Percentiles rank a stretch among this genome's conserved stretches.
Evolutionary conservation across 148 eudicot species (phyloP).

Genomic region (Rhododendron griersonianum): DNA sequence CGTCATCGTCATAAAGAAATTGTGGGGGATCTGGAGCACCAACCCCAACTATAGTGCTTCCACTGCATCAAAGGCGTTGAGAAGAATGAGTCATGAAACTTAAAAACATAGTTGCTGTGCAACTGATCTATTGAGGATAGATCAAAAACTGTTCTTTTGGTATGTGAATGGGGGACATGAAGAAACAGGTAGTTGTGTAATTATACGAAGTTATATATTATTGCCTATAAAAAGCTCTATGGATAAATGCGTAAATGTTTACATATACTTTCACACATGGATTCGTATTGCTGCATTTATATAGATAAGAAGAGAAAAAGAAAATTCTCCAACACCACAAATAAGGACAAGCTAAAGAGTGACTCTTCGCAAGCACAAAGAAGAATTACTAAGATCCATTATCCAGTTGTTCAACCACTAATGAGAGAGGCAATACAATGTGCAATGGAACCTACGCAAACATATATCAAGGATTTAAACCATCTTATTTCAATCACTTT

Average conservation of each 20-base stretch:
- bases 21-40: constrained; percentile 98
- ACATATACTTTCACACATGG: neutral
- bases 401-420: no score
- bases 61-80: constrained; percentile 49
- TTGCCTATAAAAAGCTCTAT: neutral
- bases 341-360: no score
- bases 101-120: neutral
- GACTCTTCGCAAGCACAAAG: no score
- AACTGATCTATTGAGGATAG: neutral
- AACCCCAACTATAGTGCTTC: constrained; percentile 92
- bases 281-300: no score
- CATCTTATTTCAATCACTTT: no score
- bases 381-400: no score
- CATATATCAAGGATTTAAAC: no score
- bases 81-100: neutral
- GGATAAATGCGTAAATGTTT: neutral
- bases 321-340: no score
- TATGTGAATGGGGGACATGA: neutral
- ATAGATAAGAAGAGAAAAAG: no score
- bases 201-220: neutral
- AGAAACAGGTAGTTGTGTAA: neutral
- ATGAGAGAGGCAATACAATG: no score
- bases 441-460: no score
- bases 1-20: constrained; percentile 87
- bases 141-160: neutral